Base-by-base conservation (phyloP, 1,284 basidiomycete genomes). In the Boletus smithii region DNA sequence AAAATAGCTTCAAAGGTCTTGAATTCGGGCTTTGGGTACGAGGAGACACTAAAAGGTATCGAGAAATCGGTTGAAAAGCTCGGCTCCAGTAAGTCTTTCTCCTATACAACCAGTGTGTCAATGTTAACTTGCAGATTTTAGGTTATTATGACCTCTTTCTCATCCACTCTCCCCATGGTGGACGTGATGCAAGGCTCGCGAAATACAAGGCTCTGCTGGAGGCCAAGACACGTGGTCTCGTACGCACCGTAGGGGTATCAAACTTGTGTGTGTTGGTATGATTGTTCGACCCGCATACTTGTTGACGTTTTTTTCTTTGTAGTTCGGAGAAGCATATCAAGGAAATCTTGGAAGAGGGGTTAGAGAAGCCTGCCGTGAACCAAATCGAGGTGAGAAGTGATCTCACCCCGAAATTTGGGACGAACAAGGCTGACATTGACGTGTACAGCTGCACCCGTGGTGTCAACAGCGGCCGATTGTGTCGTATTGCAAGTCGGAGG, bases 71-170 rank as follows among this genome's bases (percentile, higher is more conserved):
- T 76, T 1, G 55, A 66, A 48, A 62, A 59, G 29, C 68, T 72
- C 23, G 63, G 68, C 8, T 54, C 68, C 16, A 47, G 75, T 69
- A 33, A 38, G 50, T 55, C 29, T 42, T 34, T 5, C 31, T 39
- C 32, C 9, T 32, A 23, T 33, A 36, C 9, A 24, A 20, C 11
- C 22, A 20, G 9, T n/a, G 1, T 29, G n/a, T 16, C 17, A 14
- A 26, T 27, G 27, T 20, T 9, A 11, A 55, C 49, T 32, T 31
- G 33, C 26, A 20, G 6, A 9, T n/a, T 10, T 10, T 45, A 75
- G 75, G 67, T 23, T 82, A 81, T 56, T 71, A 81, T 53, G 83
- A 85, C 55, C 68, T 85, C 29, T 78, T 79, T 57, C 67, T 86
- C 17, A 72, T 85, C 24, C 84, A 86, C 52, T 72, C 75, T 49